Evolutionary conservation across 2,329 filamentous ascomycete species (phyloP).

Genomic region (Epicoccum nigrum): DNA sequence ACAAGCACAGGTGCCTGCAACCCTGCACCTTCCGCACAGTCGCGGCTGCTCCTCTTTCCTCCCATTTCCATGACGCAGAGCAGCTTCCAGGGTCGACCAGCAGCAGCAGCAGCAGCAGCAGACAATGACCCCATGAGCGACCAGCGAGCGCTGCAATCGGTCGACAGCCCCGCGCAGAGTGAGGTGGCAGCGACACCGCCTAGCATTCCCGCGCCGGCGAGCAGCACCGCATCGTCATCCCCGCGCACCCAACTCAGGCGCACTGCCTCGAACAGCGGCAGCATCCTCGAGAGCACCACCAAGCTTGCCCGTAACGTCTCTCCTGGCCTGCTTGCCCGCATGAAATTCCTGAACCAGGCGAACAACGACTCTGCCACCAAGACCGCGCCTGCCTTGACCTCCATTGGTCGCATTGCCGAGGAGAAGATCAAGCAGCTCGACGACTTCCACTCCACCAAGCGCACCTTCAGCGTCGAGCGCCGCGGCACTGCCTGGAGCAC

Average conservation of each 20-base stretch:
- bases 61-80: conserved; percentile 24
- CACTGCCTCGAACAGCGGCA: conserved; percentile 18
- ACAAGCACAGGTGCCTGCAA: conserved; percentile 7
- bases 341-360: conserved; percentile 51
- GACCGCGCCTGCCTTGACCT: conserved; percentile 19
- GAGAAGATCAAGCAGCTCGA: conserved; percentile 73
- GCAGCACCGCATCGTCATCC: conserved; percentile 21
- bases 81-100: conserved; percentile 21
- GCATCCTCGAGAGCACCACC: conserved; percentile 28
- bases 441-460: conserved; percentile 63
- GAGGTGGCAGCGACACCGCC: conserved; percentile 17
- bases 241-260: conserved; percentile 21
- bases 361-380: conserved; percentile 46
- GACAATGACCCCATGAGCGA: conserved; percentile 37
- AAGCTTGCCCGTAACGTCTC: conserved; percentile 50
- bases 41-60: conserved; percentile 14
- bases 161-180: conserved; percentile 30
- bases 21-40: conserved; percentile 21
- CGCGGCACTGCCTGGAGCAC: conserved; percentile 76
- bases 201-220: conserved; percentile 26
- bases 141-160: conserved; percentile 26
- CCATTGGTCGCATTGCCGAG: conserved; percentile 72
- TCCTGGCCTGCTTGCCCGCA: conserved; percentile 53
- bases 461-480: conserved; percentile 63
- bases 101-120: conserved; percentile 19